Conservation (phyloP, 2,329 filamentous ascomycete species). For the Arthrinium puccinioides region DNA sequence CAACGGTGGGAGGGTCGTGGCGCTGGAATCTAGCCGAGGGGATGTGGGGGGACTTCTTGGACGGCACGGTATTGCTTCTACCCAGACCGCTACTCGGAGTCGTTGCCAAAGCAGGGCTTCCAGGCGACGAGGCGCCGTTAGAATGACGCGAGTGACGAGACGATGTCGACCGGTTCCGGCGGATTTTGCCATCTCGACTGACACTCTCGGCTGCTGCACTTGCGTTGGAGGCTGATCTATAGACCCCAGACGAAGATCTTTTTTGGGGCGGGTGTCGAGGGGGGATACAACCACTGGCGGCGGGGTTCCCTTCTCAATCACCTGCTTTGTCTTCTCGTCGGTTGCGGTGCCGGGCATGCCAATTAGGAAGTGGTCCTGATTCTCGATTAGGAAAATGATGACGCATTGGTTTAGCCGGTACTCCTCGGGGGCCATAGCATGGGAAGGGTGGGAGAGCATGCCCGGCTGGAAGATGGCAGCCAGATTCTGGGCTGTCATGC, state of each 20-base stretch:
- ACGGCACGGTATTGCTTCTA: constrained; percentile 86
- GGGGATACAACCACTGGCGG: constrained; percentile 36
- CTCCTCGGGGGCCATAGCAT: constrained; percentile 92
- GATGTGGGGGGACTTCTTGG: constrained; percentile 75
- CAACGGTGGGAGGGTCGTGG: neutral
- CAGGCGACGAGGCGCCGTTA: constrained; percentile 62
- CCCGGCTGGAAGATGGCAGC: constrained; percentile 97
- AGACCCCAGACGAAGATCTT: constrained; percentile 40
- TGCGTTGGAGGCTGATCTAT: constrained; percentile 76
- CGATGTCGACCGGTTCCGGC: constrained; percentile 86
- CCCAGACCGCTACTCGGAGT: constrained; percentile 49
- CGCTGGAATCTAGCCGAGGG: constrained; percentile 57
- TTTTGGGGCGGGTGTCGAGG: constrained; percentile 39
- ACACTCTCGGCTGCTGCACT: constrained; percentile 86
- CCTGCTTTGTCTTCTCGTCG: constrained; percentile 67
- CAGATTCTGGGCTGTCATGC: constrained; percentile 92
- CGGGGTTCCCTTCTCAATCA: constrained; percentile 63
- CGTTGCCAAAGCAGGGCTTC: constrained; percentile 47
- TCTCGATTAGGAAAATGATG: constrained; percentile 94
- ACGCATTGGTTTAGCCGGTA: constrained; percentile 96
- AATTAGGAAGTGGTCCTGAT: constrained; percentile 96
- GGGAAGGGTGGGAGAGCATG: constrained; percentile 84
- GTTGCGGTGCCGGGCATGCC: constrained; percentile 98
- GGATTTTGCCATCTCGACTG: constrained; percentile 68
- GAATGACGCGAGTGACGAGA: constrained; percentile 80